Base-by-base conservation (phyloP, 1,284 basidiomycete genomes). In the Ganoderma meredithae region DNA sequence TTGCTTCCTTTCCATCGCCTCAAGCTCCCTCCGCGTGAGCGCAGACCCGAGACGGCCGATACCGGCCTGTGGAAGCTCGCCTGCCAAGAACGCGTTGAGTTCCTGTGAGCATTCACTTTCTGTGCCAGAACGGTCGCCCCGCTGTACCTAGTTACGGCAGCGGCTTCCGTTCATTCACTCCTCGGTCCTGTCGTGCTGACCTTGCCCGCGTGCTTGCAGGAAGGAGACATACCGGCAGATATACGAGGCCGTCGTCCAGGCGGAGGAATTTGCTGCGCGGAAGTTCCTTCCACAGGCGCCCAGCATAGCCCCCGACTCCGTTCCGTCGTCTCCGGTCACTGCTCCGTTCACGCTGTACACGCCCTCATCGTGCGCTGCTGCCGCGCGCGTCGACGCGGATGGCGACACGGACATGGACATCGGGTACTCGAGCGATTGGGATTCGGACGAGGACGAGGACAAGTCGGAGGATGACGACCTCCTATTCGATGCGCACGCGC, bases 81-180 rank as follows among this genome's bases (percentile, higher is more conserved):
- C 3, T 73, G 72, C 44, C 67, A 70, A 44, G 69, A 72, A 52
- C 72, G 72, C 15, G 67, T 73, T 2, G 67, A 73, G 55, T 60
- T 65, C 59, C 62, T 71, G 71, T 73, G 40, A 33, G 67, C 22
- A 22, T 65, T 39, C 36, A 33, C 33, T 39, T 40, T 39, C 7
- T 22, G 19, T n/a, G 19, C 3, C 53, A 43, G 6, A 41, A 41
- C 12, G n/a, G 22, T 59, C 44, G 33, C 55, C 22, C 10, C 3
- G 25, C 31, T 4, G 62, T 66, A 6, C 36, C 44, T 36, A 2
- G 15, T 66, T 41, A 44, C 49, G 62, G 43, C 63, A 53, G 44
- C 27, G 19, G 8, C 58, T 44, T 49, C 17, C 27, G 13, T 44
- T 22, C 15, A 36, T 10, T 5, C 55, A 40, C 27, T 27, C 17